A percentile compares a stretch with the other conserved stretches of the same genome.
Evolutionary conservation across 306 rosid genomes (phyloP).

Genomic region (Citrullus colocynthis): DNA sequence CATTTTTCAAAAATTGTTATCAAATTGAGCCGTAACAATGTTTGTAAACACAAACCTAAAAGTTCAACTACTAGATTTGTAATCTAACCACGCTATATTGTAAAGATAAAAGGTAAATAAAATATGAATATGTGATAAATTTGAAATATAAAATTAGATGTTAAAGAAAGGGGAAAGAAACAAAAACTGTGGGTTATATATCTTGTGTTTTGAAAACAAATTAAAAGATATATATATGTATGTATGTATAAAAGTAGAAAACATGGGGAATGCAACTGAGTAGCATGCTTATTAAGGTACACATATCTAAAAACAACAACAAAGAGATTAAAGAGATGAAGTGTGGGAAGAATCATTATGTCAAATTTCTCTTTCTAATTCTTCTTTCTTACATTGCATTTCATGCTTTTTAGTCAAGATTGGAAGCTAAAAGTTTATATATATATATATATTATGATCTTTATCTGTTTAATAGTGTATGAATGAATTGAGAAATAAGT

Average conservation of each 20-base stretch:
- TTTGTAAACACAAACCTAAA: too few species aligned
- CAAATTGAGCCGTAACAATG: too few species aligned
- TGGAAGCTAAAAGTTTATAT: neutral
- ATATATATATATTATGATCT: neutral
- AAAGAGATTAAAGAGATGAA: neutral
- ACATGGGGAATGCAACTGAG: neutral
- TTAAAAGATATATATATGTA: too few species aligned
- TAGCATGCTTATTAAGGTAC: neutral
- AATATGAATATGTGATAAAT: too few species aligned
- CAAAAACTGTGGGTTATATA: neutral
- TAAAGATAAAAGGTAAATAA: too few species aligned
- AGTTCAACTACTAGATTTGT: neutral
- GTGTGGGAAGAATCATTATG: neutral
- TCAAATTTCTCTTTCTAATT: neutral
- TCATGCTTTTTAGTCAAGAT: neutral
- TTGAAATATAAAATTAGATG: too few species aligned
- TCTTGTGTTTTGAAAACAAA: neutral
- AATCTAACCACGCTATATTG: too few species aligned
- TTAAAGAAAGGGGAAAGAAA: neutral
- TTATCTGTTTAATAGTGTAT: neutral
- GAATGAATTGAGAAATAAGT: neutral
- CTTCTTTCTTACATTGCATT: neutral
- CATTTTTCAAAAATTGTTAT: too few species aligned
- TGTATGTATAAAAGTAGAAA: neutral
- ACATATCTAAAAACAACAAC: neutral